Evolutionary conservation across 1,139 yeast species (phyloP), one percentile per base, ranked within the genome.

Genomic region (Blastobotrys persicus): DNA sequence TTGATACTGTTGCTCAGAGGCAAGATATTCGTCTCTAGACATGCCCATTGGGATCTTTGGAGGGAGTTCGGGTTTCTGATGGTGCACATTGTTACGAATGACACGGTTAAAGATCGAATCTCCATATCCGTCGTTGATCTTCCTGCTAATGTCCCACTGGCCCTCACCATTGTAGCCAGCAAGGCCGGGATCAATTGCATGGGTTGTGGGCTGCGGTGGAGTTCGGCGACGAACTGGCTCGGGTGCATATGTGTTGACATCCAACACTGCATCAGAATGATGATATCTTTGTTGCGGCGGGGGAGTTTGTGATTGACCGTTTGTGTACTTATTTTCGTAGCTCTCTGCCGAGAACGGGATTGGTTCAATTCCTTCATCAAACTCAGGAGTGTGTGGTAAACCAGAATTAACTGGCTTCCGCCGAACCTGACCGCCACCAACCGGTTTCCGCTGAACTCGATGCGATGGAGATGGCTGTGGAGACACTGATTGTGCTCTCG

Each of bases 71-170:
- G 67, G 67, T 37, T 50, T 47, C 31, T 19, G 46, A 35, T 51
- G 46, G 31, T 44, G 39, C 28, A 19, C 41, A 32, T 41, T 45
- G 38, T 31, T 39, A 12, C 45, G 45, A n/a, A 50, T 50, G 31
- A 56, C 57, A 16, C 51, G 57, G 48, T 65, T 63, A 46, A 62
- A 62, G 38, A 66, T 57, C 4, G 69, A 64, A 38, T 65, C 70
- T 12, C 67, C 65, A 49, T 66, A 67, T 26, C 69, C 66, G 33
- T 61, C 67, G 48, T 67, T 67, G 47, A 66, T 62, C 50, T 64
- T 61, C 44, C 59, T 53, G 19, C 62, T 58, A 23, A 65, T 57
- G 47, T 64, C 66, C 53, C 63, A 63, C 47, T 64, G 64, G 16
- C 60, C 60, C 33, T 55, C 54, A 5, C 60, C 61, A n/a, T 51